phyloP scores from a whole-genome alignment of 2,329 filamentous ascomycete species.

The Alternaria metachromatica region DNA sequence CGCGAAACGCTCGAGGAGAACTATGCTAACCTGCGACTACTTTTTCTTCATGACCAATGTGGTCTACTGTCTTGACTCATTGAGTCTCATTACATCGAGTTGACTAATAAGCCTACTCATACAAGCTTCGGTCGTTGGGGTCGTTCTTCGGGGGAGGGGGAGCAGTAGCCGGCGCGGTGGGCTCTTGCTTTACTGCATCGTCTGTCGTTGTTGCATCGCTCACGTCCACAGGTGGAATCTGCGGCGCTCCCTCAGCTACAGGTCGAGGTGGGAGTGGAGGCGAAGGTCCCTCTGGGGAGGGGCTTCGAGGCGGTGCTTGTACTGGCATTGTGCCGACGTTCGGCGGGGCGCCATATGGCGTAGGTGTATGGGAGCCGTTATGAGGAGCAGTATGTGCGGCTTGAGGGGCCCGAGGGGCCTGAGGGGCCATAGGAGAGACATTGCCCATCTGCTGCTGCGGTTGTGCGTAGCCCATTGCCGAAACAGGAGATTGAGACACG shows the following conservation, averaged over 20 bases:
- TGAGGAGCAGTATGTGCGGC: slow-evolving; percentile 17
- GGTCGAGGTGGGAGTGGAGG: slow-evolving; percentile 8
- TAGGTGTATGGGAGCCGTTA: not conserved
- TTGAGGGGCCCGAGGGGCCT: slow-evolving; percentile 23
- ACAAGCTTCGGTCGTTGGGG: slow-evolving; percentile 23
- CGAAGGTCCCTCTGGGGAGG: slow-evolving; percentile 7
- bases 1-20: not conserved
- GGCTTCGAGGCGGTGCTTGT: not conserved
- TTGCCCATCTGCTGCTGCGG: slow-evolving; percentile 6
- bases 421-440: slow-evolving; percentile 10
- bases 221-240: not conserved
- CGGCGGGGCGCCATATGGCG: not conserved
- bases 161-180: slow-evolving; percentile 7
- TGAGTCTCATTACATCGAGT: not conserved
- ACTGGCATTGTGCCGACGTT: not conserved
- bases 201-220: slow-evolving; percentile 4
- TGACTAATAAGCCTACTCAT: slow-evolving; percentile 17
- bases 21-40: not conserved
- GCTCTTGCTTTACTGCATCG: not conserved
- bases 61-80: not conserved
- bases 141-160: slow-evolving; percentile 18
- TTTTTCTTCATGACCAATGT: not conserved
- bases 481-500: slow-evolving; percentile 17
- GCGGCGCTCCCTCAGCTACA: not conserved
- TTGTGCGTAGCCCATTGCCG: not conserved